Evolutionary conservation across 106 monocot genomes (phyloP).

Genomic region (Dendrobium chrysotoxum): DNA sequence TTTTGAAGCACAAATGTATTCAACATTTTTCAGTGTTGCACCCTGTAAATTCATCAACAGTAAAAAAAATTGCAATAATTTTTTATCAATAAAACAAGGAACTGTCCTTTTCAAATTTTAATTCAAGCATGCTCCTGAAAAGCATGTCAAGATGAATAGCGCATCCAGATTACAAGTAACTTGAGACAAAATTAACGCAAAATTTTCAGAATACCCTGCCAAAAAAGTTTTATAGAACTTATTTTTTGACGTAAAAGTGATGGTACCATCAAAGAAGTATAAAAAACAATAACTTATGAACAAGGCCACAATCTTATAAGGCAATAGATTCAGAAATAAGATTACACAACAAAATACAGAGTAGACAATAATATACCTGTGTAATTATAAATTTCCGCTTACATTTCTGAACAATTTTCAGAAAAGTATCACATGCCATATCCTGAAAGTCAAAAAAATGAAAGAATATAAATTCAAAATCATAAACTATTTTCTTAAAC

Average conservation of each 20-base stretch:
- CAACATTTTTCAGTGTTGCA: neutral
- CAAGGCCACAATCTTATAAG: neutral
- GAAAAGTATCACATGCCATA: slow-evolving; percentile 97
- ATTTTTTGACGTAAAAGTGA: neutral
- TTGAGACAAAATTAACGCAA: too few species aligned
- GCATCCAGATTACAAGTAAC: neutral
- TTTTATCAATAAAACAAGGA: neutral
- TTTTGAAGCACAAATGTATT: neutral
- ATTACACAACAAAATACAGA: neutral
- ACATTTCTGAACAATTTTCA: slow-evolving; percentile 98
- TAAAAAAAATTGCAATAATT: neutral
- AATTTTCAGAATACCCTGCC: neutral
- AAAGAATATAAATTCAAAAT: neutral
- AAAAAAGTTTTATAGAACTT: neutral
- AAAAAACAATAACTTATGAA: neutral
- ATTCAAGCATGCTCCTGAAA: neutral
- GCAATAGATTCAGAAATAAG: neutral
- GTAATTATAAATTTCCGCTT: slow-evolving; percentile 88
- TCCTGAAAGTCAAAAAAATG: slow-evolving; percentile 47
- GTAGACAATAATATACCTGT: slow-evolving; percentile 34
- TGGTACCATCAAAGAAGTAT: neutral
- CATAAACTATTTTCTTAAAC: neutral
- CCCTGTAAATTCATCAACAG: neutral
- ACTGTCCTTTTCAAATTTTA: neutral
- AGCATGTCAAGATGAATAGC: neutral